phyloP scores from a whole-genome alignment of 345 rosid genomes.

The Clarkia xantiana region DNA sequence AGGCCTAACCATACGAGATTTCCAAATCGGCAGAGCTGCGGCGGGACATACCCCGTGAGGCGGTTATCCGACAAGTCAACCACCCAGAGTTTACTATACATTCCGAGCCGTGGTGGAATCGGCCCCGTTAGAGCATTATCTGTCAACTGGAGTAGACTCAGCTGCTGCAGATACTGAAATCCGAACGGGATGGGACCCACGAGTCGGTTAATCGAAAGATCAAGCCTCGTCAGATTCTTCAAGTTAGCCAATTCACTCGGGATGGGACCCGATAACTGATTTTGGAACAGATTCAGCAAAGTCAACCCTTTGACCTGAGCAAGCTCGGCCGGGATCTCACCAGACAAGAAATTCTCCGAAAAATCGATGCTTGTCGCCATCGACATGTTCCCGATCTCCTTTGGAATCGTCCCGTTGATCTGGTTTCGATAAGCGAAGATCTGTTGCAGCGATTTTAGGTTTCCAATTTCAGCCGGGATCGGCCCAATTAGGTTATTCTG shows the following conservation, averaged over 20 bases:
- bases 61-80: constrained; percentile 76
- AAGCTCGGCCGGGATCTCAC: constrained; percentile 67
- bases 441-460: constrained; percentile 49
- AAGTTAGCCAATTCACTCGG: constrained; percentile 52
- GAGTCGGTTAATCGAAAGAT: constrained; percentile 69
- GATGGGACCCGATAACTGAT: constrained; percentile 61
- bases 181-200: constrained; percentile 62
- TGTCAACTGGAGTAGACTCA: constrained; percentile 78
- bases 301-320: constrained; percentile 42
- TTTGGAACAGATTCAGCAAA: constrained; percentile 65
- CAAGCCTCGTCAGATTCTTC: constrained; percentile 59
- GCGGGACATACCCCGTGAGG: constrained; percentile 66
- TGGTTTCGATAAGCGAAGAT: constrained; percentile 68
- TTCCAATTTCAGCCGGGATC: constrained; percentile 58
- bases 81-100: constrained; percentile 61
- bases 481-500: constrained; percentile 53
- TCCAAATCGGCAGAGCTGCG: constrained; percentile 39
- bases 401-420: constrained; percentile 76
- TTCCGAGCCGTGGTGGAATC: constrained; percentile 68
- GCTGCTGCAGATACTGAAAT: constrained; percentile 50
- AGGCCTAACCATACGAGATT: constrained; percentile 54
- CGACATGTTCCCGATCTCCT: constrained; percentile 69
- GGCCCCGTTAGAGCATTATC: constrained; percentile 49
- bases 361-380: constrained; percentile 62
- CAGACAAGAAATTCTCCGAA: constrained; percentile 61